Base-by-base conservation (phyloP, 129 eudicot genomes). In the Sambucus nigra region DNA sequence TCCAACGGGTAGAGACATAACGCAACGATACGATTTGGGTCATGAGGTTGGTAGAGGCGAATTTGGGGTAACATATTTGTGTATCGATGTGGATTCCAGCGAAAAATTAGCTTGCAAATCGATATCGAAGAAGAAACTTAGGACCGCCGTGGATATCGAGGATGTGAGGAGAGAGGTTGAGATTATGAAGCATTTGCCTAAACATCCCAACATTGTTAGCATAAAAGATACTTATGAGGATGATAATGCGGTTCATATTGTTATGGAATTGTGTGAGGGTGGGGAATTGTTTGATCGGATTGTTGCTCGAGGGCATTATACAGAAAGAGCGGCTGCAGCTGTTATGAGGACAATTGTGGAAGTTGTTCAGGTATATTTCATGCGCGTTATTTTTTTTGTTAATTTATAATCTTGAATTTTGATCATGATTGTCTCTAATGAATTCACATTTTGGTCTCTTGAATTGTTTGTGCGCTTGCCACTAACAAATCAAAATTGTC, bases 261-360 rank as follows among this genome's bases (percentile, higher is more conserved):
- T 86, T 18, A 86, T 79, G 95, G 95, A 82, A 55, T 56, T 86
- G 71, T 86, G 95, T 20, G 93, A 86, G 47, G 95, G 95, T 5
- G 95, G 93, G 4, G 93, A 86, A 55, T 69, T 86, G 33, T 86
- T 86, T 44, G 93, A 86, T 35, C 68, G 88, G 35, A 86, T 86
- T 55, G 95, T 86, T 51, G 87, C 93, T 0, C 57, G 93, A 19
- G 93, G 95, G 35, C 95, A 86, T 66, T 86, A 82, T 15, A 86
- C 95, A 0, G 95, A 86, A 71, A 70, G 93, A 0, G 95, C 93
- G 14, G 95, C 95, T 45, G 88, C 93, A 25, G 58, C 64, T 31
- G 71, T 86, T 7, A 64, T 76, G 79, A 61, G 59, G 55, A 85
- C 95, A 11, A 78, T 85, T 33, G 81, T 85, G 25, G 84, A 86